Evolutionary conservation across 805 yeast genomes (phyloP).

Genomic region (Yamadazyma tumulicola): DNA sequence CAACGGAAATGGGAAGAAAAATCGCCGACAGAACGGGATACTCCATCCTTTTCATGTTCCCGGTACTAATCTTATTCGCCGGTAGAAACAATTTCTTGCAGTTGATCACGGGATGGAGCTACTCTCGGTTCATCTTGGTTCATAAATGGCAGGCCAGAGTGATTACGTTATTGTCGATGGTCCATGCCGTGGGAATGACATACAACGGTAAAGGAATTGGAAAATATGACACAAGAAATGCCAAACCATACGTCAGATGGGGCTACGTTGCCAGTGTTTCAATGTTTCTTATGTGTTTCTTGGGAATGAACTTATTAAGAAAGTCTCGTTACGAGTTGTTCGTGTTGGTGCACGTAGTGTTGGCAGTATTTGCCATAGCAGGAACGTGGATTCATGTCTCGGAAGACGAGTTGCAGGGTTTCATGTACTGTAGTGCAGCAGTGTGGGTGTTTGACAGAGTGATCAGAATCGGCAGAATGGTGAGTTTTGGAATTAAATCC

Average conservation of each 20-base stretch:
- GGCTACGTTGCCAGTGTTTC: conserved; percentile 28
- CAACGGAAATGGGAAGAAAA: conserved; percentile 33
- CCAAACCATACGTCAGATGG: conserved; percentile 27
- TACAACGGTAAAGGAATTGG: conserved; percentile 36
- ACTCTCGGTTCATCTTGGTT: conserved; percentile 54
- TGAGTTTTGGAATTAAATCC: conserved; percentile 28
- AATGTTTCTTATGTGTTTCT: conserved; percentile 21
- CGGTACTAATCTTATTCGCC: conserved; percentile 60
- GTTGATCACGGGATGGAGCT: conserved; percentile 59
- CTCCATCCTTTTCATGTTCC: conserved; percentile 50
- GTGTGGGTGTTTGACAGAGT: conserved; percentile 37
- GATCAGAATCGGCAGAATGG: conserved; percentile 26
- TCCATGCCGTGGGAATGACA: conserved; percentile 61
- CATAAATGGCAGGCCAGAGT: conserved; percentile 68
- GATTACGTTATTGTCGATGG: conserved; percentile 43
- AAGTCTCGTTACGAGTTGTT: conserved; percentile 56
- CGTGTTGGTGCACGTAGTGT: conserved; percentile 20
- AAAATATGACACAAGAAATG: conserved; percentile 29
- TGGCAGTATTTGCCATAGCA: conserved; percentile 44
- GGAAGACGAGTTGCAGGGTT: conserved; percentile 18
- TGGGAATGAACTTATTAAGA: conserved; percentile 51
- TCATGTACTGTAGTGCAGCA: conserved; percentile 28
- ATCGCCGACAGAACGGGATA: conserved; percentile 56
- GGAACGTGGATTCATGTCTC: conserved; percentile 54
- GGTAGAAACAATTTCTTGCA: conserved; percentile 70